Evolutionary conservation across 179 eudicot genomes (phyloP).

Genomic region (Carnegiea gigantea): DNA sequence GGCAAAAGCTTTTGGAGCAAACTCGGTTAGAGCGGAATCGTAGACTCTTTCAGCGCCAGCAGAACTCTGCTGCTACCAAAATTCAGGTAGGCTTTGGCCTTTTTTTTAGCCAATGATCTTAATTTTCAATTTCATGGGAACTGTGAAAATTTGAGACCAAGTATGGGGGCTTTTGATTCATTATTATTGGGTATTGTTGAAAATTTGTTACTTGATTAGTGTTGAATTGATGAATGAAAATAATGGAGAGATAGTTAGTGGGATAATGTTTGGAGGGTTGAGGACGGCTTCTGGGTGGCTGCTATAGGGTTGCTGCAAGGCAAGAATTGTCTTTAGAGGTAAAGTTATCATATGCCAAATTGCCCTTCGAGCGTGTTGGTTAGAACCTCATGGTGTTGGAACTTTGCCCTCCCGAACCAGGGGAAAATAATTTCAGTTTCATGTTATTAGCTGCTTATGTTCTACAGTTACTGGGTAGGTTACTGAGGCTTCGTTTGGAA

Average conservation of each 20-base stretch:
- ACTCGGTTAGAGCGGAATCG: conserved; percentile 74
- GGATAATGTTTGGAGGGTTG: background rate
- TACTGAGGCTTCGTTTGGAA: background rate
- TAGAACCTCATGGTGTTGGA: background rate
- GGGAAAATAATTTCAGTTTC: background rate
- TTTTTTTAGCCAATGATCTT: background rate
- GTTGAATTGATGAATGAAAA: background rate
- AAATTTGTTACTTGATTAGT: background rate
- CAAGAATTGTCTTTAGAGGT: background rate
- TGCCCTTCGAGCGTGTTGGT: background rate
- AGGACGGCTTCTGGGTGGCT: background rate
- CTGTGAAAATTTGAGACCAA: background rate
- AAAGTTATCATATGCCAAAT: background rate
- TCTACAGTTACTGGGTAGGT: background rate
- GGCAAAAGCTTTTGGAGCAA: conserved; percentile 90
- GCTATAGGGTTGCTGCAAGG: background rate
- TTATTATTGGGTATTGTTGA: background rate
- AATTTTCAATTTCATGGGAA: background rate
- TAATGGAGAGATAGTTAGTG: background rate
- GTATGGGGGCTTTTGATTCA: background rate
- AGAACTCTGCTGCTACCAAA: conserved; percentile 72
- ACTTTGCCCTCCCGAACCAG: background rate
- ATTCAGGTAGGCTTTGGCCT: conserved; percentile 58
- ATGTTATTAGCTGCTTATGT: background rate
- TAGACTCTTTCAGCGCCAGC: conserved; percentile 56